phyloP scores from a whole-genome alignment of 2,329 filamentous ascomycete genomes.

The Paramyrothecium roridum region DNA sequence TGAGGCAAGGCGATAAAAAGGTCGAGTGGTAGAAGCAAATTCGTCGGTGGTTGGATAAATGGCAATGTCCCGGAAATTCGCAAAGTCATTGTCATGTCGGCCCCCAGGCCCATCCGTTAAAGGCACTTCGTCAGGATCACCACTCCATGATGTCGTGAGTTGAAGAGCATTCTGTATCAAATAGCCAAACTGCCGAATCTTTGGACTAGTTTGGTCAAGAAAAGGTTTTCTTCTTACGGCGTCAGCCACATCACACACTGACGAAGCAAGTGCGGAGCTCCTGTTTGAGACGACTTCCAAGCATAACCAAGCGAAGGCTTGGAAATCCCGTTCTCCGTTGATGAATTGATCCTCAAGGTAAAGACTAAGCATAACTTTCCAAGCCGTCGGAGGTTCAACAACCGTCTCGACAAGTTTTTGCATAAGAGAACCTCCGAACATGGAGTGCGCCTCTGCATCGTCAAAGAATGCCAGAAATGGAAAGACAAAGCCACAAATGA shows the following conservation, averaged over 20 bases:
- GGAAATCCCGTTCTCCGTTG: not conserved
- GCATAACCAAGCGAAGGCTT: constrained; percentile 46
- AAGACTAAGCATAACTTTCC: too few relatives aligned
- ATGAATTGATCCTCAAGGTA: too few relatives aligned
- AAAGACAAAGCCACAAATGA: too few relatives aligned
- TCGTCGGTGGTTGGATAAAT: constrained; percentile 68
- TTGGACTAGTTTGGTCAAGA: constrained; percentile 16
- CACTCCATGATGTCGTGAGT: constrained; percentile 17
- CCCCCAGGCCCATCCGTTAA: constrained; percentile 30
- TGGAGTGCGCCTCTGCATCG: too few relatives aligned
- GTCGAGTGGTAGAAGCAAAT: constrained; percentile 45
- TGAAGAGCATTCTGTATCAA: constrained; percentile 35
- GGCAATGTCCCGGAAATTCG: constrained; percentile 56
- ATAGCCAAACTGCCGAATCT: constrained; percentile 24
- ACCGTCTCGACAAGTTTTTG: too few relatives aligned
- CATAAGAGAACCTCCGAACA: too few relatives aligned
- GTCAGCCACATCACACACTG: constrained; percentile 13
- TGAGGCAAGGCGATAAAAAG: constrained; percentile 11
- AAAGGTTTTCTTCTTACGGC: constrained; percentile 19
- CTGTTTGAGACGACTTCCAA: constrained; percentile 34
- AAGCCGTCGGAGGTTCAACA: too few relatives aligned
- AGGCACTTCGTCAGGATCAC: not conserved
- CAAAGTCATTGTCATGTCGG: constrained; percentile 71
- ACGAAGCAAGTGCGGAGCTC: too few relatives aligned
- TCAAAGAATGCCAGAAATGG: too few relatives aligned